Conservation (phyloP, 2,329 filamentous ascomycete species). For the Fonsecaea nubica region DNA sequence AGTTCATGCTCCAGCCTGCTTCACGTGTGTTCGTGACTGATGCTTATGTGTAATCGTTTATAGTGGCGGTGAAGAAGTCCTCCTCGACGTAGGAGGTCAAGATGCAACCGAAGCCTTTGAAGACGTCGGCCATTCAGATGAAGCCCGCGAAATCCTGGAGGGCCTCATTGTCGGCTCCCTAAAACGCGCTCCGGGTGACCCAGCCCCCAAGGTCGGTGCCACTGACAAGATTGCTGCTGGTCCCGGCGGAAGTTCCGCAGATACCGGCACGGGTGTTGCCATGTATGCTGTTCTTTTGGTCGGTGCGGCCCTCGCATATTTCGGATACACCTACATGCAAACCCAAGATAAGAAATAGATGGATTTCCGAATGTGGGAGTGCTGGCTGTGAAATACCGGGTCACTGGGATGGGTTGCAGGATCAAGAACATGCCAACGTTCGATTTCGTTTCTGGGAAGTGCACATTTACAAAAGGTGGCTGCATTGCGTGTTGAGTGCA, state of each 20-base stretch:
- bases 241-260: conserved; percentile 50
- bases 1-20: neutral
- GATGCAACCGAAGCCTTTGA: conserved; percentile 98
- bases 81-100: conserved; percentile 93
- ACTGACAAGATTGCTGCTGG: conserved; percentile 55
- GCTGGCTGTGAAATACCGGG: neutral
- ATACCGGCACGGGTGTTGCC: conserved; percentile 72
- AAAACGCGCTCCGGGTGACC: conserved; percentile 86
- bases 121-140: conserved; percentile 98
- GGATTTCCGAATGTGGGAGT: neutral
- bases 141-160: conserved; percentile 91
- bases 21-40: neutral
- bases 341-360: conserved; percentile 51
- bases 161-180: conserved; percentile 75
- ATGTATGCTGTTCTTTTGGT: conserved; percentile 82
- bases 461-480: conserved; percentile 7
- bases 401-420: neutral
- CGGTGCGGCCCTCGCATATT: conserved; percentile 78
- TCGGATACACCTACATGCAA: conserved; percentile 85
- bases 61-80: conserved; percentile 97
- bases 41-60: neutral
- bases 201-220: conserved; percentile 68
- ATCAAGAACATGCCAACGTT: neutral
- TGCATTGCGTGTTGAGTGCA: neutral
- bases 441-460: conserved; percentile 6